Base-by-base conservation (phyloP, 495 filamentous ascomycete species). In the Aspergillus incahuasiensis region DNA sequence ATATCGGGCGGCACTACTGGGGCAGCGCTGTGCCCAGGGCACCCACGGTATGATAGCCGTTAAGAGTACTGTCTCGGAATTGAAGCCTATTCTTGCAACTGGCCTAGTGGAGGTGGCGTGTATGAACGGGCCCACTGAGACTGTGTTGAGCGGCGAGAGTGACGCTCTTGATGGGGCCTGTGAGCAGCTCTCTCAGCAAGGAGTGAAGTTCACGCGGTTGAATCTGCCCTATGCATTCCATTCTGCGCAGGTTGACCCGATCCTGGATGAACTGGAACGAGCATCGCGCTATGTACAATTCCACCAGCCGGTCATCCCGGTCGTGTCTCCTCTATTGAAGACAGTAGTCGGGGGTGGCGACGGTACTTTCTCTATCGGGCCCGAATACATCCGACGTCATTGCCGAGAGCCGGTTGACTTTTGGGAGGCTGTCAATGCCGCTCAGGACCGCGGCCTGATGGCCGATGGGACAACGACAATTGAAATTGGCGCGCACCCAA, bases 101-200 rank as follows among this genome's bases (percentile, higher is more conserved):
- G 6, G 21, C 64, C 44, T 20, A 65, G 63, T 40, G 48, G 56
- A 80, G 22, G 61, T 87, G 43, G 77, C 84, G 13, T 90, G 86
- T 65, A 74, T 82, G 56, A 90, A 90, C 49, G 79, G 80, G 4
- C 78, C 76, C 0, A 59, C 69, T 11, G n/a, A n/a, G n/a, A 82
- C 84, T 55, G 84, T 79, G 0, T 85, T 88, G 3, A 61, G 88
- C 20, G n/a, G n/a, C n/a, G n/a, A 79, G 77, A 42, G 84, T 84
- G 13, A 56, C 69, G 6, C 61, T 64, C 6, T n/a, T n/a, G n/a
- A n/a, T n/a, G 58, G 57, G 5, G 38, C 24, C 1, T n/a, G n/a
- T n/a, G n/a, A n/a, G n/a, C n/a, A n/a, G n/a, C n/a, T n/a, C n/a
- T n/a, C n/a, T n/a, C n/a, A n/a, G n/a, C 16, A 39, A 3, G 67